These are phyloP conservation scores for Ogataea nakhonphanomensis DNA, from an alignment of 805 yeast genomes.

Conservation along the genomic window DNA sequence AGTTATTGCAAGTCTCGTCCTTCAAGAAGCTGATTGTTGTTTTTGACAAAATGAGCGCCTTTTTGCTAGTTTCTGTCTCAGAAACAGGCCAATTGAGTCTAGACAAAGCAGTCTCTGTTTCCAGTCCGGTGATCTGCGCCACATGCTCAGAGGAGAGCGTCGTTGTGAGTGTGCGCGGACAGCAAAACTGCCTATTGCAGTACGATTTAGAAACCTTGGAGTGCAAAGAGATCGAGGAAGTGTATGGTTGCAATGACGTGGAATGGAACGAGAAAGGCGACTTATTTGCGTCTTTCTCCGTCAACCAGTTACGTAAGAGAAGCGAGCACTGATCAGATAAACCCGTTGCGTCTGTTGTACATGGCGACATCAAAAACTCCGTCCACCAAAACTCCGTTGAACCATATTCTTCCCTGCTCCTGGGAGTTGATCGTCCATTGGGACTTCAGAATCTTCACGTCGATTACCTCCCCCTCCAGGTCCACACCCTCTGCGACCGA, in stretches of 20 bases:
- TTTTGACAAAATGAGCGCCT: conserved; percentile 44
- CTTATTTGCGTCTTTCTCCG: conserved; percentile 51
- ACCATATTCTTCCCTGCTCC: conserved; percentile 23
- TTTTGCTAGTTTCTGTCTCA: conserved; percentile 37
- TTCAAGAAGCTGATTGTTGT: conserved; percentile 38
- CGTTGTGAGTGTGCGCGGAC: conserved; percentile 26
- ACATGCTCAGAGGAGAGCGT: conserved; percentile 24
- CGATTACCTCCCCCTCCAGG: conserved; percentile 38
- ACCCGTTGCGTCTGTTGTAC: conserved; percentile 24
- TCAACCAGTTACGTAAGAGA: conserved; percentile 55
- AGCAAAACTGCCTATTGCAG: conserved; percentile 21
- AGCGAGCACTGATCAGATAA: conserved; percentile 51
- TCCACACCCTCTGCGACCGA: not conserved
- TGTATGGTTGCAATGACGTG: conserved; percentile 33
- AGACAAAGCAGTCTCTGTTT: conserved; percentile 31
- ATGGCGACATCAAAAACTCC: conserved; percentile 28
- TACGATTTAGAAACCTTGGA: conserved; percentile 24
- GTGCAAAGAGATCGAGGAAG: conserved; percentile 28
- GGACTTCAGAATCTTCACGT: conserved; percentile 39
- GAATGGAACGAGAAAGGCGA: conserved; percentile 35
- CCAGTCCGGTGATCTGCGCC: conserved; percentile 27
- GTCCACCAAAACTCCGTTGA: conserved; percentile 25
- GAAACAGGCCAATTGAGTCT: conserved; percentile 30
- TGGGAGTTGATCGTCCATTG: conserved; percentile 38
- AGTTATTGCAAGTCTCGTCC: conserved; percentile 30